phyloP scores from a whole-genome alignment of 768 basidiomycete genomes.

The Trichaptum fuscoviolaceum region DNA sequence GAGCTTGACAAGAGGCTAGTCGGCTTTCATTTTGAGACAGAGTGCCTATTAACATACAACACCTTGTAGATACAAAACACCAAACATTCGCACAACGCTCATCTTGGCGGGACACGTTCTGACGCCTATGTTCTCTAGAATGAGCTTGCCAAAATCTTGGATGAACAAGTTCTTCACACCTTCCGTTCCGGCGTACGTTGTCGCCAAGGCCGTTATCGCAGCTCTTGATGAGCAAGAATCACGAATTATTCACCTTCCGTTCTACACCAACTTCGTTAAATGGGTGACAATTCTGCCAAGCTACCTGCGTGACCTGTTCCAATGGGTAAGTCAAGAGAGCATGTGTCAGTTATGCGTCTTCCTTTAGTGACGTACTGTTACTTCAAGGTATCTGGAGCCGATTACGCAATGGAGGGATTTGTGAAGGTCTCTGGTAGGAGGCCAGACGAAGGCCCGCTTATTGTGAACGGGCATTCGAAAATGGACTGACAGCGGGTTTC shows the following conservation, averaged over 20 bases:
- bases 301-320: conserved; percentile 65
- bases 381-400: conserved; percentile 57
- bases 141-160: conserved; percentile 41
- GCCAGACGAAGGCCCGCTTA: conserved; percentile 41
- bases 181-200: conserved; percentile 59
- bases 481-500: neutral
- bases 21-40: conserved; percentile 3
- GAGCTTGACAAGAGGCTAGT: conserved; percentile 76
- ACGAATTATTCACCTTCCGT: conserved; percentile 63
- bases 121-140: conserved; percentile 71
- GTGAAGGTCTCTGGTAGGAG: conserved; percentile 57
- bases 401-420: conserved; percentile 67
- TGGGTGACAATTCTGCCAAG: conserved; percentile 57
- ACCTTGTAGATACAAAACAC: conserved; percentile 55
- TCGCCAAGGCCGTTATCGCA: conserved; percentile 78
- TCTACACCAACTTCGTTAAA: conserved; percentile 60
- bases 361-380: neutral
- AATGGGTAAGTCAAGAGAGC: conserved; percentile 50
- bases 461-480: conserved; percentile 1
- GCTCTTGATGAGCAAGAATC: conserved; percentile 81
- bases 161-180: conserved; percentile 74
- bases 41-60: conserved; percentile 9
- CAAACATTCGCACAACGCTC: conserved; percentile 82
- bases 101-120: conserved; percentile 75
- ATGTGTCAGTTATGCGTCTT: neutral